Conservation (phyloP, 768 basidiomycete genomes). For the Suillus americanus region DNA sequence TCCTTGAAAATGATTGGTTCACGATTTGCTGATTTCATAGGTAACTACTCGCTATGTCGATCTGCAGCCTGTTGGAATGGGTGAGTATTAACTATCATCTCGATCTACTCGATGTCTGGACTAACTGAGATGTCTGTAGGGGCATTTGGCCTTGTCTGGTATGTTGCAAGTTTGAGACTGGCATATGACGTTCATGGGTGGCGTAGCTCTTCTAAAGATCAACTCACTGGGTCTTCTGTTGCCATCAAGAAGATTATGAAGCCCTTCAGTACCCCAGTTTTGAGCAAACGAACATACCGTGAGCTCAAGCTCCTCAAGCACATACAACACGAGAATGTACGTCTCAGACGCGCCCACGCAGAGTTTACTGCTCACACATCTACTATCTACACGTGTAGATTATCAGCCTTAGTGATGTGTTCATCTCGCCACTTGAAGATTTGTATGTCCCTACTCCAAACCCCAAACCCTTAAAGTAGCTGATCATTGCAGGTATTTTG, state of each 20-base stretch:
- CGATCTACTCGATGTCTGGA: constrained; percentile 7
- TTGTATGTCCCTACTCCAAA: constrained; percentile 54
- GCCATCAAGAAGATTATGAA: constrained; percentile 99
- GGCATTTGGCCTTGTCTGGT: constrained; percentile 99
- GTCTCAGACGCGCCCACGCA: constrained; percentile 26
- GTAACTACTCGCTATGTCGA: constrained; percentile 99
- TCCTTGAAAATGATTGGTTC: constrained; percentile 15
- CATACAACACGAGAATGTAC: constrained; percentile 95
- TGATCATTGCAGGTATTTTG: constrained; percentile 77
- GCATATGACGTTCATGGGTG: constrained; percentile 13
- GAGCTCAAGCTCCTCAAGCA: constrained; percentile 98
- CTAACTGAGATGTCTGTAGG: constrained; percentile 45
- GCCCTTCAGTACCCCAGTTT: constrained; percentile 97
- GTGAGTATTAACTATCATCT: constrained; percentile 44
- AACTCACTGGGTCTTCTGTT: constrained; percentile 89
- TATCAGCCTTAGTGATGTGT: constrained; percentile 97
- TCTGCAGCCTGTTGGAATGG: constrained; percentile 99
- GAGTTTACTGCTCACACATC: not conserved
- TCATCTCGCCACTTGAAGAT: constrained; percentile 99
- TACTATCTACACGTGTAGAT: constrained; percentile 52
- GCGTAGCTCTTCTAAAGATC: constrained; percentile 87
- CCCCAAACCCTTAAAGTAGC: constrained; percentile 3
- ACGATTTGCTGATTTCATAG: constrained; percentile 40
- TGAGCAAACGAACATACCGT: constrained; percentile 95
- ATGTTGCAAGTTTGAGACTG: constrained; percentile 21